A percentile compares a stretch with the other conserved stretches of the same genome.
phyloP scores from a whole-genome alignment of 1,139 yeast genomes.

The Debaryomycetaceae sp. region DNA sequence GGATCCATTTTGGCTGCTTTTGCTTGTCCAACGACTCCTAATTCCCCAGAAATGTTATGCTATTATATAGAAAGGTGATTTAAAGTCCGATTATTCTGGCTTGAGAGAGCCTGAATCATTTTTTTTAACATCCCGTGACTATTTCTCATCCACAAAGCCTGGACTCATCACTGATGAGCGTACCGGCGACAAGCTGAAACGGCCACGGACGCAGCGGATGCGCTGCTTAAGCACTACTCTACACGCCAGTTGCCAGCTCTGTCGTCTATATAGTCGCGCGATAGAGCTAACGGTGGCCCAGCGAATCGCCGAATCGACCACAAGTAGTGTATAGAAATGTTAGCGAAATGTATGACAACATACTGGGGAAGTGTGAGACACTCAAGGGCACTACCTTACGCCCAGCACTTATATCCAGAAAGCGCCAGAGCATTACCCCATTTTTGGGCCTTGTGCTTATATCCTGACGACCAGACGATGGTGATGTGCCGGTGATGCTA shows the following conservation, averaged over 20 bases:
- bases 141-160: too few species aligned
- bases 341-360: background rate
- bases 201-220: too few species aligned
- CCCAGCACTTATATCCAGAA: background rate
- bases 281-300: background rate
- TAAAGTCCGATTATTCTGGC: background rate
- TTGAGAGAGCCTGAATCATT: too few species aligned
- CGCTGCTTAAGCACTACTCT: too few species aligned
- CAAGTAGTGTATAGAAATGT: background rate
- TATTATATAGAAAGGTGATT: background rate
- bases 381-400: background rate
- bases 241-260: too few species aligned
- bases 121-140: too few species aligned
- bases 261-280: too few species aligned
- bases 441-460: too few species aligned
- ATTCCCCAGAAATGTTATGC: background rate
- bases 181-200: too few species aligned
- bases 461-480: too few species aligned
- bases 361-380: background rate
- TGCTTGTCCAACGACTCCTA: background rate
- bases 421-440: background rate
- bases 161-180: too few species aligned
- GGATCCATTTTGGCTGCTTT: constrained; percentile 58
- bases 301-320: background rate
- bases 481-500: too few species aligned